Evolutionary conservation across 805 yeast genomes (phyloP).

Genomic region (Metschnikowia kofuensis): DNA sequence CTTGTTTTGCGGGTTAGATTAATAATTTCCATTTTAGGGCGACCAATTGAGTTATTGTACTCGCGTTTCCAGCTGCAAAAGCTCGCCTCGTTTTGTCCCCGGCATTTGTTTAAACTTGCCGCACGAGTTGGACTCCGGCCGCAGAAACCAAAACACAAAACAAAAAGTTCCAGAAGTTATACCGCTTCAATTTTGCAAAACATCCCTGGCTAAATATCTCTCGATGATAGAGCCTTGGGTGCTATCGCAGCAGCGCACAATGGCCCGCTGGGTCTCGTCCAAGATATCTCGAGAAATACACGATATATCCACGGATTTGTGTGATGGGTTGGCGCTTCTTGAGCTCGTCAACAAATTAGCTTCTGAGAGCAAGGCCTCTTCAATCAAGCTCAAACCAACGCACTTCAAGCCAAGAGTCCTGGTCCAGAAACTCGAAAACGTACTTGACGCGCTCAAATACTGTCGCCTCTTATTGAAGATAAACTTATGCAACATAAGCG

Average conservation of each 20-base stretch:
- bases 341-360: conserved; percentile 33
- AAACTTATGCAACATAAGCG: conserved; percentile 43
- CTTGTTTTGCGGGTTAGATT: too few relatives aligned
- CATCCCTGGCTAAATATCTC: not conserved
- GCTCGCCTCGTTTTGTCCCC: too few relatives aligned
- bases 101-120: too few relatives aligned
- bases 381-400: conserved; percentile 29
- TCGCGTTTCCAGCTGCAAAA: too few relatives aligned
- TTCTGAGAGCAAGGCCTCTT: conserved; percentile 15
- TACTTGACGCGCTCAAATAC: conserved; percentile 41
- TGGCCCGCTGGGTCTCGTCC: conserved; percentile 48
- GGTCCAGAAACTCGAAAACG: conserved; percentile 48
- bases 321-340: conserved; percentile 40
- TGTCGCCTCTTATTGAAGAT: conserved; percentile 38
- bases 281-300: conserved; percentile 27
- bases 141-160: not conserved
- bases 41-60: too few relatives aligned
- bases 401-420: conserved; percentile 38
- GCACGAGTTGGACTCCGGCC: not conserved
- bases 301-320: conserved; percentile 31
- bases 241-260: conserved; percentile 44
- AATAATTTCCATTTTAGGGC: too few relatives aligned
- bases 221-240: conserved; percentile 34
- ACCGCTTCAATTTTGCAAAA: not conserved
- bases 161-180: too few relatives aligned